Base-by-base conservation (phyloP, 345 rosid species). In the Eucalyptus cloeziana region DNA sequence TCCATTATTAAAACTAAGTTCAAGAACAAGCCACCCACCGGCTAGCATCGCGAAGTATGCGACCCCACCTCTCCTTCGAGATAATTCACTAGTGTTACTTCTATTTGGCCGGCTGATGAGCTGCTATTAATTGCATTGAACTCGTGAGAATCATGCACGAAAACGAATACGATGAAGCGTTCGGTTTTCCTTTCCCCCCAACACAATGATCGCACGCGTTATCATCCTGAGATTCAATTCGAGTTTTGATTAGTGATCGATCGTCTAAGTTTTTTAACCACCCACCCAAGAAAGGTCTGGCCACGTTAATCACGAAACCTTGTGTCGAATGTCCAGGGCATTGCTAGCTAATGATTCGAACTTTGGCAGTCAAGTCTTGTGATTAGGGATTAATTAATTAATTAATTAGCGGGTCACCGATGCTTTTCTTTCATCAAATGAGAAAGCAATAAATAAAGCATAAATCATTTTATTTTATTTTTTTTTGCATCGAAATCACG, bases 261-360 rank as follows among this genome's bases (percentile, higher is more conserved):
- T 76, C 2, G 15, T 5, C 27, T 2, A 21, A 37, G 13, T 40
- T 37, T 33, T 37, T 37, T 76, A 9, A 40, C 12, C 27, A 10
- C 27, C 3, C 1, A 1, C 5, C 3, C 0, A 19, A 71, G 83
- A 40, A 71, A 71, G 81, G 25, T 37, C 25, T 21, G 43, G 45
- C 45, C 13, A 37, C 25, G 45, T 10, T 37, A 37, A 71, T 37
- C 45, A 10, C 83, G 14, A 19, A 21, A 19, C 7, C 14, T 33
- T 1, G 14, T 37, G 83, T 19, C 83, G 1, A 76, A 40, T 43
- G 22, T 40, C 47, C 8, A 0, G 1, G 30, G 27, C 0, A 76
- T 40, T 76, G 83, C 83, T 40, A 22, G 30, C 83, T 40, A 11
- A 76, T 40, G 13, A 76, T 43, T 43, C 14, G 27, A 40, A 13